phyloP scores from a whole-genome alignment of 371 early-diverging fungal genomes.

The Apophysomyces variabilis region DNA sequence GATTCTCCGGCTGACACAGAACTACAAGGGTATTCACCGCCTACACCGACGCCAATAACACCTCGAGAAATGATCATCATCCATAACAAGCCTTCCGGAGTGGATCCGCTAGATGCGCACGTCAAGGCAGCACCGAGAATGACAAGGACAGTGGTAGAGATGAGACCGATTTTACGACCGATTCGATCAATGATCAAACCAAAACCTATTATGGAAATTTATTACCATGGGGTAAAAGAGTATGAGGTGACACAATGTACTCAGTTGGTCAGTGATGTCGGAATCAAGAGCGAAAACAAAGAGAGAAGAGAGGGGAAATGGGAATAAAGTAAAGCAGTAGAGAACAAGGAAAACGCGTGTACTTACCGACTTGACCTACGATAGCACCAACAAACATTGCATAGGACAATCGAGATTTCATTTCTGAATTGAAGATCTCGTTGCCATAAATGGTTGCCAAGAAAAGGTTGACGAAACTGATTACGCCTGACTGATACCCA shows the following conservation, averaged over 20 bases:
- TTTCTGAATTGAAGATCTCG: conserved; percentile 30
- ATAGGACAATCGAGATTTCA: conserved; percentile 47
- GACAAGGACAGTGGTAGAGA: conserved; percentile 38
- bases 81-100: conserved; percentile 57
- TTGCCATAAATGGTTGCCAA: conserved; percentile 41
- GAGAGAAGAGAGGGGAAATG: not conserved
- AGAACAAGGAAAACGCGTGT: not conserved
- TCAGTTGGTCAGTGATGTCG: not conserved
- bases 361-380: conserved; percentile 49
- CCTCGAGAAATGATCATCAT: conserved; percentile 65
- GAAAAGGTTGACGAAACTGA: conserved; percentile 42
- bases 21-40: conserved; percentile 65
- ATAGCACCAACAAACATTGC: conserved; percentile 53
- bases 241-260: conserved; percentile 2
- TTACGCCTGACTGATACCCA: conserved; percentile 52
- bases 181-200: conserved; percentile 47
- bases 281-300: not conserved
- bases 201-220: conserved; percentile 22
- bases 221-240: conserved; percentile 15
- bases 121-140: conserved; percentile 55
- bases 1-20: conserved; percentile 65
- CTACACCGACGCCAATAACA: conserved; percentile 58
- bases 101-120: conserved; percentile 37
- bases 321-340: not conserved
- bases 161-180: conserved; percentile 46